These are phyloP conservation scores for Clavariopsis aquatica DNA, from an alignment of 495 filamentous ascomycete genomes.

Conservation along the genomic window DNA sequence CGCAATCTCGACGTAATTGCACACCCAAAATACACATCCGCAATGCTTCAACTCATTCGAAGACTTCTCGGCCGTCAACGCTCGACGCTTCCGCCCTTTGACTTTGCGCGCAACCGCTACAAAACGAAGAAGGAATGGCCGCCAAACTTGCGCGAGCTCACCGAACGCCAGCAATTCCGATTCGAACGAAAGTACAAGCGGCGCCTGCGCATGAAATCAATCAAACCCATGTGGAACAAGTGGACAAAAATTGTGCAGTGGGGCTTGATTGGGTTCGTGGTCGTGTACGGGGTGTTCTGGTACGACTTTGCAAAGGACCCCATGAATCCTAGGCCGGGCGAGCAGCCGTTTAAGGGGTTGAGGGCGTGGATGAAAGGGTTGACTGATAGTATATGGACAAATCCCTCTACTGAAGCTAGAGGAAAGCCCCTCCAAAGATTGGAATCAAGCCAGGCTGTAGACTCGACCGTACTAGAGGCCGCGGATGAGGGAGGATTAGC, in stretches of 20 bases:
- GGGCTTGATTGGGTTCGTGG: constrained; percentile 57
- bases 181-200: constrained; percentile 64
- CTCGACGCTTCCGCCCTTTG: constrained; percentile 28
- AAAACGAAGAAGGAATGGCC: constrained; percentile 89
- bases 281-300: constrained; percentile 73
- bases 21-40: background rate
- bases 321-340: constrained; percentile 13
- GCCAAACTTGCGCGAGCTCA: constrained; percentile 82
- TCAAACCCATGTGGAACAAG: constrained; percentile 74
- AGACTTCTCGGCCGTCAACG: background rate
- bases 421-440: background rate
- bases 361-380: constrained; percentile 8
- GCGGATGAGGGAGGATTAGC: background rate
- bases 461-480: no score
- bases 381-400: constrained; percentile 8
- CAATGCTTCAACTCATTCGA: constrained; percentile 10
- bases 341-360: constrained; percentile 24
- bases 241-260: constrained; percentile 69
- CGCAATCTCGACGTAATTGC: background rate
- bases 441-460: no score
- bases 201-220: constrained; percentile 64
- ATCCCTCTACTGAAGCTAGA: background rate
- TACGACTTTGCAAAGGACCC: constrained; percentile 62
- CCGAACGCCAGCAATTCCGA: constrained; percentile 79
- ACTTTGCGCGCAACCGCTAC: constrained; percentile 57